Evolutionary conservation across 2,329 filamentous ascomycete species (phyloP).

Genomic region (Scedosporium minutisporum): DNA sequence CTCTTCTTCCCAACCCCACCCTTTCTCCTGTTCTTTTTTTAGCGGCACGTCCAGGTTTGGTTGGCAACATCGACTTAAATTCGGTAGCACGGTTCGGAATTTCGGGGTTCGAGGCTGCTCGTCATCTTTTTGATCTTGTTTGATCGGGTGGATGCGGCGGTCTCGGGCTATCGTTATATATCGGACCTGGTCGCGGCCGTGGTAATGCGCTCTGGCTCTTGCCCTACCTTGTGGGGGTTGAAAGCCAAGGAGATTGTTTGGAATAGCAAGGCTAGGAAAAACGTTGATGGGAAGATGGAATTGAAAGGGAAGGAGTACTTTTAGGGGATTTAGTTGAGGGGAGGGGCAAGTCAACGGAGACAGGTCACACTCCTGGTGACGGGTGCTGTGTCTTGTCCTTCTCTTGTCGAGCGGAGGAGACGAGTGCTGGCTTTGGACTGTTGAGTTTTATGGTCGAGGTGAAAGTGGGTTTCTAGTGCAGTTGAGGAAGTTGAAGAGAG

Average conservation of each 20-base stretch:
- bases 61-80: not conserved
- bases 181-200: no score
- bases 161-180: no score
- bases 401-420: not conserved
- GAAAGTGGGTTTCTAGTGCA: not conserved
- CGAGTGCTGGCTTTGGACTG: not conserved
- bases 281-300: not conserved
- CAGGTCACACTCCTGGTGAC: not conserved
- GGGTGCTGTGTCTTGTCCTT: not conserved
- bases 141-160: no score
- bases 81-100: not conserved
- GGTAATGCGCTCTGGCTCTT: no score
- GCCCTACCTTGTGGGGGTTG: no score
- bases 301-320: not conserved
- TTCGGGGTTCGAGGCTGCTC: no score
- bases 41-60: not conserved
- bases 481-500: not conserved
- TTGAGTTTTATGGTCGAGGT: slow-evolving; percentile 1
- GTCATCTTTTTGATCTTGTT: no score
- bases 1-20: not conserved
- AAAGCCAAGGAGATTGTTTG: not conserved
- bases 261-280: not conserved
- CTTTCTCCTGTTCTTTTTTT: not conserved
- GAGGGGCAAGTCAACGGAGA: not conserved
- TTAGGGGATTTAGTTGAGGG: not conserved